Evolutionary conservation across 169 alveolate genomes (phyloP), one percentile per base, ranked within the genome.

Genomic region (Eimeria mitis): DNA sequence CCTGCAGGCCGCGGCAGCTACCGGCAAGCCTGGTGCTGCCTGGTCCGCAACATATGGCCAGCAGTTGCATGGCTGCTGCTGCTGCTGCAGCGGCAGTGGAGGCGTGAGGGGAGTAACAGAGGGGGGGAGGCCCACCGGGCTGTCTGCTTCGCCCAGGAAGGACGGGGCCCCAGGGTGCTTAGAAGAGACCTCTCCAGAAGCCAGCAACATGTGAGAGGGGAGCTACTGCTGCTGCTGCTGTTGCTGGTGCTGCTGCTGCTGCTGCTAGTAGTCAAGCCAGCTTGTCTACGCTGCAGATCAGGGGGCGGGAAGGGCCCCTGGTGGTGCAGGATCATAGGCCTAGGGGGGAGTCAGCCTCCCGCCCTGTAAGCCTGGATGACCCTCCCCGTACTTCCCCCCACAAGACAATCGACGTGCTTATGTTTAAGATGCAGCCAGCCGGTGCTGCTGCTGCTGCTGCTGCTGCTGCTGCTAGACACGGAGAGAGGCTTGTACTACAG

Each of bases 231-330:
- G 89, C 52, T 81, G 68, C 71, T 81, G 11, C 34, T n/a, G n/a
- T n/a, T n/a, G n/a, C n/a, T n/a, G n/a, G n/a, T n/a, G n/a, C n/a
- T n/a, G n/a, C n/a, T n/a, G n/a, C n/a, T n/a, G n/a, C n/a, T n/a
- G n/a, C n/a, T n/a, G n/a, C n/a, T n/a, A n/a, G n/a, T n/a, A n/a
- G n/a, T n/a, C n/a, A n/a, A 37, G 13, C 70, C 89, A 31, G 54
- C 6, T 8, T 16, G 40, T 52, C 25, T 40, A 21, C 13, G 49
- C 70, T 81, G 89, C 73, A 56, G 37, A 81, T 28, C 52, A 52
- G 71, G 89, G 89, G 89, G 89, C 89, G 63, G 89, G 19, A 34
- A 40, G 34, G 71, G 89, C 89, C 89, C 89, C 89, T 81, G 63
- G 52, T 49, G 28, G 89, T 47, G 89, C 89, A 81, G 89, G 71